Evolutionary conservation across 352 stramenopile species (phyloP), one percentile per base, ranked within the genome.

Genomic region (Lagenidium sp.): DNA sequence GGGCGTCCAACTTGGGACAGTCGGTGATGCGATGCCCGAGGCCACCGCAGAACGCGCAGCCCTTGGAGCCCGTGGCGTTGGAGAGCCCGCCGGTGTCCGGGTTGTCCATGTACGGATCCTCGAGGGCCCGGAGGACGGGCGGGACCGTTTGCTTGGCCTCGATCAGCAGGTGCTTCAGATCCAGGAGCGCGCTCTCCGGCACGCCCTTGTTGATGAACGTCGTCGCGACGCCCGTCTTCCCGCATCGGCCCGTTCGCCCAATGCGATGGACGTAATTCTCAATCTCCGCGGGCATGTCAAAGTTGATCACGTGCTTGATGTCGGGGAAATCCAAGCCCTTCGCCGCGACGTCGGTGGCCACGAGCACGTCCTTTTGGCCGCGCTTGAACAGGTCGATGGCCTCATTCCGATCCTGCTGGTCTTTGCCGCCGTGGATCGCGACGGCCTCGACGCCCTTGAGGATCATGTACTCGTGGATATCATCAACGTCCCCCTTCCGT

Each of bases 241-340:
- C 97, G 56, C 93, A 97, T 29, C 97, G 94, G 29, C 96, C 97
- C 7, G 97, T 99, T 47, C 97, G 94, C 34, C 96, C 97, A 53
- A 99, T 99, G 43, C 97, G 79, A 88, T 99, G 97, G 29, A 99
- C 95, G 64, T 99, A 99, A 64, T 99, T 99, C 68, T 99, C 97
- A 57, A 99, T 99, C 63, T 99, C 95, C 30, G 74, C 78, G 0
- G 97, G 97, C 97, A 99, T 99, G 65, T 99, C 96, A 57, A 99
- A 99, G 63, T 99, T 99, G 51, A 99, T 99, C 13, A 99, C 97
- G 63, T 99, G 96, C 65, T 99, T 96, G 57, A 99, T 99, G 60
- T 99, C 92, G 0, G 95, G 85, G 47, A 99, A 99, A 61, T 99
- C 97, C 19, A 99, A 70, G 36, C 97, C 97, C 58, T 99, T 99